Evolutionary conservation across 805 yeast genomes (phyloP), one percentile per base, ranked within the genome.

Genomic region (Cyberlindnera americana): DNA sequence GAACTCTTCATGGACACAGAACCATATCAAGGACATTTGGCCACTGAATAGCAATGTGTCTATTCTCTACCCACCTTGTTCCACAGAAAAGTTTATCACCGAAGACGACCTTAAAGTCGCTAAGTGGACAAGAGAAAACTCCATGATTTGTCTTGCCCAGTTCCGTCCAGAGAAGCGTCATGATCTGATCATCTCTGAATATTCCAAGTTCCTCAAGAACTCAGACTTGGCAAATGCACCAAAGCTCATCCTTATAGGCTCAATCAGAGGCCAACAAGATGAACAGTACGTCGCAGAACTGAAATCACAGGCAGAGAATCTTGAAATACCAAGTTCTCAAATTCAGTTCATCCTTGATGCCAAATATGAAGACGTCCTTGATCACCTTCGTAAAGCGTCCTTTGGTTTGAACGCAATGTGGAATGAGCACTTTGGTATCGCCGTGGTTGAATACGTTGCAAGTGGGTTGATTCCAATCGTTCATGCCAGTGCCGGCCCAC

Each of bases 391-490:
- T 11, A 64, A 60, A 12, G 75, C 88, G 3, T 75, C 79, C 19
- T 79, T 77, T 54, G 99, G 99, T 5, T 67, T 93, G 28, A 91
- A 93, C 55, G 89, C 95, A 22, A 93, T 93, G 99, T 93, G 99
- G 99, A 93, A 93, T 63, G 99, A 93, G 66, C 99, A 93, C 66
- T 93, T 93, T 61, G 99, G 99, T 15, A 93, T 93, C 54, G 91
- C 96, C 1, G 91, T 93, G 5, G 99, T 93, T 7, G 99, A 93
- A 61, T 87, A 89, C 58, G 69, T 85, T 65, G 81, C 91, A 2
- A 75, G 84, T 39, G 98, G 97, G 0, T 72, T 83, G 19, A 77
- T 93, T 14, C 97, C 99, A 1, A 65, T 93, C 3, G 93, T 80
- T 3, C 98, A 95, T 62, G 95, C 95, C 4, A 83, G 95, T 38